Conservation (phyloP, 1,284 basidiomycete species). For the Irpex sp. region DNA sequence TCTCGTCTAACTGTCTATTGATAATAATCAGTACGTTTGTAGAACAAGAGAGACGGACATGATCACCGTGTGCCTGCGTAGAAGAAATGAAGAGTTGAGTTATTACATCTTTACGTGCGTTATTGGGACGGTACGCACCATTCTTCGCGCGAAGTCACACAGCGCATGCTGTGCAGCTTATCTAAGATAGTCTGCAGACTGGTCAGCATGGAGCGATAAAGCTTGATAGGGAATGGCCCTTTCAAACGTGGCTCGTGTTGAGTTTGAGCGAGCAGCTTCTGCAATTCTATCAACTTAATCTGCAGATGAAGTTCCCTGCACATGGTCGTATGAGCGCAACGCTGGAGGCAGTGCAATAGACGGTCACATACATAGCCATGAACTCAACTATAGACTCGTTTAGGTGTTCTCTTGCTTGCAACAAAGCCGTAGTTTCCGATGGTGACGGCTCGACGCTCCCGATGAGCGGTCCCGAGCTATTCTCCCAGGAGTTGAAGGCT, state of each 20-base stretch:
- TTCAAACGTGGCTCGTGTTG: conserved; percentile 93
- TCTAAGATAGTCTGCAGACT: conserved; percentile 88
- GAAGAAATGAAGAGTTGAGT: conserved; percentile 6
- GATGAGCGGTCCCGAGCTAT: conserved; percentile 15
- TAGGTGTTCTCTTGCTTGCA: conserved; percentile 36
- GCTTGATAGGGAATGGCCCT: conserved; percentile 79
- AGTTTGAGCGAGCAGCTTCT: conserved; percentile 79
- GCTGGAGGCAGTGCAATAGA: conserved; percentile 1
- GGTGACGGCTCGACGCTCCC: conserved; percentile 16
- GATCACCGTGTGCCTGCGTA: conserved; percentile 59
- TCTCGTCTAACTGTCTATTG: conserved; percentile 68
- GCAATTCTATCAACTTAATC: conserved; percentile 80
- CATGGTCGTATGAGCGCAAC: conserved; percentile 5
- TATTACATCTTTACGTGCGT: not conserved
- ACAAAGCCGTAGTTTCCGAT: conserved; percentile 32
- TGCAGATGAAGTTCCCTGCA: conserved; percentile 91
- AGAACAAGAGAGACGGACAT: not conserved
- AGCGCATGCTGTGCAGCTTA: conserved; percentile 89
- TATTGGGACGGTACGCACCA: conserved; percentile 54
- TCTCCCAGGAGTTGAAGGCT: conserved; percentile 61
- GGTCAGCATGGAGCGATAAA: conserved; percentile 82
- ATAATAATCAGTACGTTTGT: not conserved
- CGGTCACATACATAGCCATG: conserved; percentile 74
- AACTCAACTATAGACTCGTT: conserved; percentile 74
- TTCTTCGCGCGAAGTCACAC: conserved; percentile 89